A percentile compares a stretch with the other conserved stretches of the same genome.
These are phyloP conservation scores for Hylodesmum podocarpum DNA, from an alignment of 306 rosid genomes.

Conservation along the genomic window DNA sequence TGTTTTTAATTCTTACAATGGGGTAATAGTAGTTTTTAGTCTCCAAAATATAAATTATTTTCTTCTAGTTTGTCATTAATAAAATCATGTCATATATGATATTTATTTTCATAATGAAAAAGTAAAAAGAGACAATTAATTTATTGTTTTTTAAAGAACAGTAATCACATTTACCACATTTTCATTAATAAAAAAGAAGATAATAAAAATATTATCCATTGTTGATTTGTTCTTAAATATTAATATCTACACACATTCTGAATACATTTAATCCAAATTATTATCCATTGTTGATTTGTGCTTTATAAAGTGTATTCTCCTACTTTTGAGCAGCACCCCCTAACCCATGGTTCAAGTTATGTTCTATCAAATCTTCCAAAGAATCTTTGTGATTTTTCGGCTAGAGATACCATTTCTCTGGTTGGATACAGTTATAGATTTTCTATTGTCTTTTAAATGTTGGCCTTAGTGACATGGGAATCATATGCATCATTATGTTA, in stretches of 20 bases:
- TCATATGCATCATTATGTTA: constrained; percentile 16
- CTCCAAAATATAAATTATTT: too few relatives aligned
- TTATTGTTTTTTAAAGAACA: too few relatives aligned
- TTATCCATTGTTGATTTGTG: neutral
- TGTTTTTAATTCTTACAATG: too few relatives aligned
- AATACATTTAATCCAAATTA: neutral
- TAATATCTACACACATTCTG: neutral
- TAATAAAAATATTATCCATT: too few relatives aligned
- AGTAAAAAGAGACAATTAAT: too few relatives aligned
- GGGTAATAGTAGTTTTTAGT: too few relatives aligned
- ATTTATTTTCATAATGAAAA: too few relatives aligned
- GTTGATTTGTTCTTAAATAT: too few relatives aligned
- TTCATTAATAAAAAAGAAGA: too few relatives aligned
- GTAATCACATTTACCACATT: too few relatives aligned
- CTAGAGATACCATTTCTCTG: constrained; percentile 33
- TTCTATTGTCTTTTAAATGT: constrained; percentile 8
- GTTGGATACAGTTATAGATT: constrained; percentile 26
- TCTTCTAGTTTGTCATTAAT: too few relatives aligned
- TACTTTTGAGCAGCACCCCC: neutral
- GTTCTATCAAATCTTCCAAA: constrained; percentile 38
- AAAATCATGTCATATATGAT: too few relatives aligned
- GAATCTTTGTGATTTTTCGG: constrained; percentile 27
- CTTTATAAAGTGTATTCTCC: constrained; percentile 2
- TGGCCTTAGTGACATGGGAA: constrained; percentile 28
- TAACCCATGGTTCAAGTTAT: neutral